Conservation (phyloP, 345 rosid species). For the Hibiscus tridactylites region DNA sequence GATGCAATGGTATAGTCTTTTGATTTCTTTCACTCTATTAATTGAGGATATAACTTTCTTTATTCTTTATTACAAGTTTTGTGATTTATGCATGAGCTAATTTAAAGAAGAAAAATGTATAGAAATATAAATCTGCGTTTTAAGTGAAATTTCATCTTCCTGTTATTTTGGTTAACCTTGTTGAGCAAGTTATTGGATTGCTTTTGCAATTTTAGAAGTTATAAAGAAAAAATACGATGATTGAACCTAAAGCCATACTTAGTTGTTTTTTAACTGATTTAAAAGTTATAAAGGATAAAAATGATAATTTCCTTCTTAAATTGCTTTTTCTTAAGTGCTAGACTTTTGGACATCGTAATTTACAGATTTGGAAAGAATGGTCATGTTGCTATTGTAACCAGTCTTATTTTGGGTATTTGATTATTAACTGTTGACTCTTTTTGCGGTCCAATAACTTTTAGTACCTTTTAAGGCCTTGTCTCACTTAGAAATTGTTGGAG, state of each 20-base stretch:
- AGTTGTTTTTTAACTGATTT: background rate
- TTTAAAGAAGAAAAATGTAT: background rate
- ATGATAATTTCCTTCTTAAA: background rate
- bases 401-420: background rate
- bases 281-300: background rate
- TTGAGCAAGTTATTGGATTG: background rate
- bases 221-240: background rate
- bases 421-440: background rate
- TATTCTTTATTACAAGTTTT: background rate
- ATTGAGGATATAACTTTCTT: background rate
- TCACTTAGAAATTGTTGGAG: background rate
- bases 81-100: background rate
- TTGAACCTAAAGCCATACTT: background rate
- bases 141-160: background rate
- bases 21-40: background rate
- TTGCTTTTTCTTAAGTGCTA: background rate
- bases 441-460: background rate
- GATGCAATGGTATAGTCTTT: conserved; percentile 60
- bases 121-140: background rate
- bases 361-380: background rate
- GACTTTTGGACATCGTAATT: background rate
- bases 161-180: background rate
- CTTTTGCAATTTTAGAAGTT: background rate
- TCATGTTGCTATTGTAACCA: background rate
- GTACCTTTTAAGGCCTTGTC: background rate